Conservation (phyloP, 768 basidiomycete genomes). For the Clitopilus passeckerianus region DNA sequence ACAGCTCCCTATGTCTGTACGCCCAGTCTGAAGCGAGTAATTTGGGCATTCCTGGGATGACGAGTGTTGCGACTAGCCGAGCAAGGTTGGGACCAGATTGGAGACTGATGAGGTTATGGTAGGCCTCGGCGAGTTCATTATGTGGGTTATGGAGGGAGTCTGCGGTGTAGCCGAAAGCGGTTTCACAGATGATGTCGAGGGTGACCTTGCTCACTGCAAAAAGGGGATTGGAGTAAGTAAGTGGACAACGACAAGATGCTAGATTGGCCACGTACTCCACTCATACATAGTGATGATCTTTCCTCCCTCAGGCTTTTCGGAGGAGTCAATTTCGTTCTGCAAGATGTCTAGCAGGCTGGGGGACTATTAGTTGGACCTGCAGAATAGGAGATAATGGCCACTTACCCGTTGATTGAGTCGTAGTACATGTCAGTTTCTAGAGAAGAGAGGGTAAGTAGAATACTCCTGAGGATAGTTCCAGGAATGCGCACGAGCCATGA, state of each 20-base stretch:
- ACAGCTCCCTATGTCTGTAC: slow-evolving; percentile 26
- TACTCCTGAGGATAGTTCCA: background rate
- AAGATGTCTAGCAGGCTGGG: slow-evolving; percentile 34
- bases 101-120: slow-evolving; percentile 33
- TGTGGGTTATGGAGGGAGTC: slow-evolving; percentile 40
- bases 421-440: slow-evolving; percentile 44
- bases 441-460: background rate
- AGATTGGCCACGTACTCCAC: slow-evolving; percentile 34
- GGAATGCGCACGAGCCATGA: slow-evolving; percentile 26
- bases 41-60: slow-evolving; percentile 30
- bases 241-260: background rate
- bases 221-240: background rate
- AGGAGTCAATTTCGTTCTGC: slow-evolving; percentile 21
- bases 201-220: slow-evolving; percentile 44
- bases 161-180: slow-evolving; percentile 43
- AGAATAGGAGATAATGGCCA: slow-evolving; percentile 2
- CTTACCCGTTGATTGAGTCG: slow-evolving; percentile 37
- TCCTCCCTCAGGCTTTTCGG: slow-evolving; percentile 16
- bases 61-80: slow-evolving; percentile 26
- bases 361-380: background rate
- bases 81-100: slow-evolving; percentile 35
- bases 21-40: slow-evolving; percentile 30
- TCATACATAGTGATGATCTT: slow-evolving; percentile 35
- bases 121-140: slow-evolving; percentile 43
- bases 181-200: slow-evolving; percentile 47